These are phyloP conservation scores for Zalerion maritima DNA, from an alignment of 495 filamentous ascomycete genomes.

Conservation along the genomic window DNA sequence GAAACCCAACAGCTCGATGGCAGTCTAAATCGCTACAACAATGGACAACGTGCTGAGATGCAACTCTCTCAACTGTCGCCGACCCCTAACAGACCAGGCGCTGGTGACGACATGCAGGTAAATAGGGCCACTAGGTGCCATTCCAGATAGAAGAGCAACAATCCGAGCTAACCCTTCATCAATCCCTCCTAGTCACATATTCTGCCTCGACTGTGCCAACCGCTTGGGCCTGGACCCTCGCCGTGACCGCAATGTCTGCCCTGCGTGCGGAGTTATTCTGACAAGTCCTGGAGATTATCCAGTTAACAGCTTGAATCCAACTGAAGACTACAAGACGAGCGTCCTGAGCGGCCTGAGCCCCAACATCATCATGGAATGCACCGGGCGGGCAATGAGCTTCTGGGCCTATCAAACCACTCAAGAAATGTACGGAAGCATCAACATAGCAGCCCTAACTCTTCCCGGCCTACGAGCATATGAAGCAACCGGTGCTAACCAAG, in stretches of 20 bases:
- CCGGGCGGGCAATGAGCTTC: slow-evolving; percentile 68
- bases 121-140: slow-evolving; percentile 4
- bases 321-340: slow-evolving; percentile 89
- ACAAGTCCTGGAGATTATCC: slow-evolving; percentile 65
- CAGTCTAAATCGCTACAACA: too few relatives aligned
- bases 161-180: slow-evolving; percentile 4
- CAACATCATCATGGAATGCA: slow-evolving; percentile 78
- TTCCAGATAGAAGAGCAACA: slow-evolving; percentile 3
- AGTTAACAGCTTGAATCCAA: slow-evolving; percentile 60
- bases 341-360: slow-evolving; percentile 77
- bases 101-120: slow-evolving; percentile 89
- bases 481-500: slow-evolving; percentile 3
- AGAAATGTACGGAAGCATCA: slow-evolving; percentile 50
- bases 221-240: slow-evolving; percentile 46
- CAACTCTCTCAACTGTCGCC: slow-evolving; percentile 69
- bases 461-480: not conserved
- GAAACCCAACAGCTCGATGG: too few relatives aligned
- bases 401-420: slow-evolving; percentile 88
- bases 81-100: slow-evolving; percentile 56
- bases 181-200: slow-evolving; percentile 52
- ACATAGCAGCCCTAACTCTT: too few relatives aligned
- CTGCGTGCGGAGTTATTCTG: slow-evolving; percentile 64
- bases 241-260: slow-evolving; percentile 46
- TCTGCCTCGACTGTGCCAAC: slow-evolving; percentile 66
- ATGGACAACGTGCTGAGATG: slow-evolving; percentile 70